Evolutionary conservation across 768 basidiomycete genomes (phyloP).

Genomic region (Clavaria fumosa): DNA sequence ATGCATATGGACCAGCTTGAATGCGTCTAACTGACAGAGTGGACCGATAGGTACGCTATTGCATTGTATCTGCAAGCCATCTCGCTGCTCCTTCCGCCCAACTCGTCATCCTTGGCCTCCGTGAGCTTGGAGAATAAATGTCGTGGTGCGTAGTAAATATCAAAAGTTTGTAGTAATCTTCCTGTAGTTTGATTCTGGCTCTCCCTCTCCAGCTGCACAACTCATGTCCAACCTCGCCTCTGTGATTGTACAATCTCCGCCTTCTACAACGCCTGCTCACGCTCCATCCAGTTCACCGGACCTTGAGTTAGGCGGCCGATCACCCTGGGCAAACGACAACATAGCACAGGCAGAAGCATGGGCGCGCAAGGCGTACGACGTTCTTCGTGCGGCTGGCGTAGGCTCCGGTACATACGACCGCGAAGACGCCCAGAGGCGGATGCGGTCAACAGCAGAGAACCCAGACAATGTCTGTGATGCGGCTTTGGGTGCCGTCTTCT

Average conservation of each 20-base stretch:
- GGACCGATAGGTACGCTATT: conserved; percentile 31
- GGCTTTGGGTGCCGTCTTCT: conserved; percentile 41
- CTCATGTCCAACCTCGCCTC: conserved; percentile 32
- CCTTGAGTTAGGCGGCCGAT: no score
- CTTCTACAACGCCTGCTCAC: no score
- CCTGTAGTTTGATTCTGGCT: background rate
- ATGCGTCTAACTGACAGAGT: no score
- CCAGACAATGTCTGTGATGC: conserved; percentile 37
- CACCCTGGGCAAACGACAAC: no score
- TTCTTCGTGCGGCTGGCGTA: no score
- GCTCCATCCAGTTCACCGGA: no score
- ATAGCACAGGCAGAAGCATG: conserved; percentile 41
- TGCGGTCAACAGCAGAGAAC: no score
- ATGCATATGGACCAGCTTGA: no score
- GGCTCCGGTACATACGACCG: no score
- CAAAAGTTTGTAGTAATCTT: background rate
- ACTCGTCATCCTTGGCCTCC: conserved; percentile 20
- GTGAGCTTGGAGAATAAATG: conserved; percentile 37
- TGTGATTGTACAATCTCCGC: conserved; percentile 22
- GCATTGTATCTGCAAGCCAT: conserved; percentile 53
- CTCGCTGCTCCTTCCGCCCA: conserved; percentile 40
- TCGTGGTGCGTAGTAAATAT: conserved; percentile 28
- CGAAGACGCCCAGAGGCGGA: no score
- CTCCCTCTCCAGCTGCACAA: conserved; percentile 23
- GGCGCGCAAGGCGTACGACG: conserved; percentile 34